These are phyloP conservation scores for Bipolaris bicolor DNA, from an alignment of 2,329 filamentous ascomycete genomes.

Conservation along the genomic window DNA sequence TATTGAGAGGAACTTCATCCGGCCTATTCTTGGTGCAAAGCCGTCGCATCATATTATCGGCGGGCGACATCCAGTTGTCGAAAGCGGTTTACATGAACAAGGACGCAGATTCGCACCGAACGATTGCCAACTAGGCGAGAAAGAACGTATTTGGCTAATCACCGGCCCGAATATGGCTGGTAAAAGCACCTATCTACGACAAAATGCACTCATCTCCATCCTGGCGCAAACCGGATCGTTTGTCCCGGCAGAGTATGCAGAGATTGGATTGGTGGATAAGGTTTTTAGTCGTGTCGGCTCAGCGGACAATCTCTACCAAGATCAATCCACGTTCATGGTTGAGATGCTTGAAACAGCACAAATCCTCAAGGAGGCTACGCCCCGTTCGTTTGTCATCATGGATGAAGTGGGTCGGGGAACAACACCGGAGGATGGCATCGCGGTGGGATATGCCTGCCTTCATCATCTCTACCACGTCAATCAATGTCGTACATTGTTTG, in stretches of 20 bases:
- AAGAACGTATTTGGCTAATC: constrained; percentile 71
- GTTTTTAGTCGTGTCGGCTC: constrained; percentile 88
- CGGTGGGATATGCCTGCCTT: constrained; percentile 86
- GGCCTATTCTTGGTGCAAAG: constrained; percentile 71
- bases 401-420: constrained; percentile 96
- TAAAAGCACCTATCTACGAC: constrained; percentile 93
- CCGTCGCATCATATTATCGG: constrained; percentile 77
- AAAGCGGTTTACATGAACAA: constrained; percentile 77
- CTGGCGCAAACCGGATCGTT: constrained; percentile 92
- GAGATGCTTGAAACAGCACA: constrained; percentile 97
- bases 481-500: constrained; percentile 81
- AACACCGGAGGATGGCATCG: constrained; percentile 87
- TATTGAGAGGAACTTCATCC: constrained; percentile 71
- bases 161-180: constrained; percentile 97
- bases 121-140: constrained; percentile 81
- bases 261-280: constrained; percentile 91
- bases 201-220: constrained; percentile 93
- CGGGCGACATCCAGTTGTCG: constrained; percentile 91
- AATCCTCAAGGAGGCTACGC: constrained; percentile 84
- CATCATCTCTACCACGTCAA: constrained; percentile 82
- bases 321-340: constrained; percentile 99
- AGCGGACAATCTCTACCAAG: constrained; percentile 90
- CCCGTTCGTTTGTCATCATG: constrained; percentile 90
- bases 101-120: constrained; percentile 85
- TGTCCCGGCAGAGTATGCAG: constrained; percentile 85